These are phyloP conservation scores for Jackrogersella minutella DNA, from an alignment of 495 filamentous ascomycete genomes.

Conservation along the genomic window DNA sequence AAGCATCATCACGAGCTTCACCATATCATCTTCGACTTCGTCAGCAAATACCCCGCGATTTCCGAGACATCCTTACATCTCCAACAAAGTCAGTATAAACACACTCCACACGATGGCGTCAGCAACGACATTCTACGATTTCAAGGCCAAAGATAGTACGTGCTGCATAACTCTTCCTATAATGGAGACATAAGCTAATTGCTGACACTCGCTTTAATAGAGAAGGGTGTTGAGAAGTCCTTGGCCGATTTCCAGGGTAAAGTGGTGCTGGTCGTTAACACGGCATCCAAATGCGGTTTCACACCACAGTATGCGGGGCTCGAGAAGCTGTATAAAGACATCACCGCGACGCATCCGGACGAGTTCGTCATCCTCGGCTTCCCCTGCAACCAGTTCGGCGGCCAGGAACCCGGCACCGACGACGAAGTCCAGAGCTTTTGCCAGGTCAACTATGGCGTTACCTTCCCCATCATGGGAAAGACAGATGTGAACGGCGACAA, in stretches of 20 bases:
- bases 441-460: slow-evolving; percentile 93
- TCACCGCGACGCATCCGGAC: slow-evolving; percentile 71
- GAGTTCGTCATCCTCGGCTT: slow-evolving; percentile 91
- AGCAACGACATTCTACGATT: slow-evolving; percentile 89
- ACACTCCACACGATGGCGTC: slow-evolving; percentile 84
- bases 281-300: slow-evolving; percentile 99
- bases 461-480: slow-evolving; percentile 91
- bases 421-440: slow-evolving; percentile 94
- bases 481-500: slow-evolving; percentile 88
- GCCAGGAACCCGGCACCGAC: slow-evolving; percentile 86
- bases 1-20: slow-evolving; percentile 20
- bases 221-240: slow-evolving; percentile 75
- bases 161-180: slow-evolving; percentile 25
- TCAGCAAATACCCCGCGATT: slow-evolving; percentile 16
- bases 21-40: slow-evolving; percentile 12
- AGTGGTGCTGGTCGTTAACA: slow-evolving; percentile 96
- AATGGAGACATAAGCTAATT: slow-evolving; percentile 5
- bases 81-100: slow-evolving; percentile 16
- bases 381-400: slow-evolving; percentile 97
- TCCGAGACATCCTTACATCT: slow-evolving; percentile 7
- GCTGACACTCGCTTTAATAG: slow-evolving; percentile 53
- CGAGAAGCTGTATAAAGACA: slow-evolving; percentile 85
- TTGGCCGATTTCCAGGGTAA: slow-evolving; percentile 80
- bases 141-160: slow-evolving; percentile 84
- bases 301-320: slow-evolving; percentile 94